A percentile compares a stretch with the other conserved stretches of the same genome.
Conservation (phyloP, 768 basidiomycete genomes). For the Astraeus odoratus region DNA sequence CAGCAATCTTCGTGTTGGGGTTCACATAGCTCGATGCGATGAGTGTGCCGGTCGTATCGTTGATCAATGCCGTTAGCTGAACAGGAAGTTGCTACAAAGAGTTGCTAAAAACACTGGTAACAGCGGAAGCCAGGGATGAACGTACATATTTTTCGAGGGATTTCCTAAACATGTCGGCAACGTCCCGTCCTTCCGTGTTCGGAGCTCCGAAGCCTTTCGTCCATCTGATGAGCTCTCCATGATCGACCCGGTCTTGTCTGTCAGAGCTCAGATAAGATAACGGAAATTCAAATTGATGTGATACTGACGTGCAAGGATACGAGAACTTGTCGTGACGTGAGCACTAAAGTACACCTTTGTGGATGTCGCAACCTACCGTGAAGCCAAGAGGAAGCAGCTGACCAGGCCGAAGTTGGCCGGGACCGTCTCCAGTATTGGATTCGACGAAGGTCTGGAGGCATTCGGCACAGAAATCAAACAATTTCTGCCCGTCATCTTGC, state of each 20-base stretch:
- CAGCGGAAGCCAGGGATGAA: constrained; percentile 7
- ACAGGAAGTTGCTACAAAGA: constrained; percentile 69
- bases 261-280: constrained; percentile 3
- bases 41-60: constrained; percentile 96
- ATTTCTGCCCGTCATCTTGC: constrained; percentile 88
- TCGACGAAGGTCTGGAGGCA: constrained; percentile 86
- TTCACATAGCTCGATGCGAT: constrained; percentile 97
- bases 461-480: constrained; percentile 98
- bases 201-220: constrained; percentile 96
- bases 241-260: constrained; percentile 91
- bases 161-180: constrained; percentile 86
- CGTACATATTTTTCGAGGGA: constrained; percentile 73
- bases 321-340: constrained; percentile 56
- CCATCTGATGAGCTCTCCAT: constrained; percentile 93
- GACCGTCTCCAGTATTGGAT: constrained; percentile 53
- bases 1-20: constrained; percentile 84
- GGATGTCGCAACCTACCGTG: constrained; percentile 56
- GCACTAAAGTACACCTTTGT: constrained; percentile 3
- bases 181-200: constrained; percentile 89
- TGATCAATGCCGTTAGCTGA: constrained; percentile 80
- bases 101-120: constrained; percentile 1
- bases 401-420: constrained; percentile 42
- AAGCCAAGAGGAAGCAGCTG: constrained; percentile 80
- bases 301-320: constrained; percentile 83
- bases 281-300: neutral